Evolutionary conservation across 345 rosid genomes (phyloP).

Genomic region (Clausena lansium): DNA sequence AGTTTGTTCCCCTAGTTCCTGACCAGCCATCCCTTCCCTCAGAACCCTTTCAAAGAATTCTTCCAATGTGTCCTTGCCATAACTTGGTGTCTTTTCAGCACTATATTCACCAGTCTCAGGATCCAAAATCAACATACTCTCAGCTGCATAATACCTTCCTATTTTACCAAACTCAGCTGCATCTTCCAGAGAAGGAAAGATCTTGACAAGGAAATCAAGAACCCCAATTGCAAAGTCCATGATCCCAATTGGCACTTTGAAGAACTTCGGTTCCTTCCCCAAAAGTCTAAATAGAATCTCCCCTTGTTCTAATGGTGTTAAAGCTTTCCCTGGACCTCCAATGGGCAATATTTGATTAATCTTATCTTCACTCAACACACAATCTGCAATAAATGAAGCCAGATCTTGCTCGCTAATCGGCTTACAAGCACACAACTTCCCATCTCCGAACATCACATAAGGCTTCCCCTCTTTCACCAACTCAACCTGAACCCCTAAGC

Average conservation of each 20-base stretch:
- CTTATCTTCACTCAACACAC: conserved; percentile 72
- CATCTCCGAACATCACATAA: conserved; percentile 96
- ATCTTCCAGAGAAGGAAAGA: conserved; percentile 78
- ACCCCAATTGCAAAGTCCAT: conserved; percentile 82
- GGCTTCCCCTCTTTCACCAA: conserved; percentile 94
- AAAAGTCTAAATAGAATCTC: conserved; percentile 68
- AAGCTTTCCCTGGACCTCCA: conserved; percentile 93
- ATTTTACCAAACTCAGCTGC: conserved; percentile 97
- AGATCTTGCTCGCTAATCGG: conserved; percentile 89
- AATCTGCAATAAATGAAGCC: conserved; percentile 78
- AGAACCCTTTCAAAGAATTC: conserved; percentile 75
- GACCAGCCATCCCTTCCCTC: conserved; percentile 92
- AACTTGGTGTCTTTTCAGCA: conserved; percentile 85
- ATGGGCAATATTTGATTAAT: conserved; percentile 75
- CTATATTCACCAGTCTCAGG: conserved; percentile 81
- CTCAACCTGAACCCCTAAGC: conserved; percentile 94
- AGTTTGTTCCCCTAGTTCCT: conserved; percentile 88
- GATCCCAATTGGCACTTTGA: conserved; percentile 86
- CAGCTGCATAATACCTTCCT: conserved; percentile 92
- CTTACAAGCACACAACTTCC: conserved; percentile 89
- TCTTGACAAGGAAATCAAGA: conserved; percentile 66
- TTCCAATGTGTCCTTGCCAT: conserved; percentile 84
- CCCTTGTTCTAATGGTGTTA: conserved; percentile 91
- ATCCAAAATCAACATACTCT: conserved; percentile 89
- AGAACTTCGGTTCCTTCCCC: conserved; percentile 81